Base-by-base conservation (phyloP, 768 basidiomycete genomes). In the Leucosporidium scottii region DNA sequence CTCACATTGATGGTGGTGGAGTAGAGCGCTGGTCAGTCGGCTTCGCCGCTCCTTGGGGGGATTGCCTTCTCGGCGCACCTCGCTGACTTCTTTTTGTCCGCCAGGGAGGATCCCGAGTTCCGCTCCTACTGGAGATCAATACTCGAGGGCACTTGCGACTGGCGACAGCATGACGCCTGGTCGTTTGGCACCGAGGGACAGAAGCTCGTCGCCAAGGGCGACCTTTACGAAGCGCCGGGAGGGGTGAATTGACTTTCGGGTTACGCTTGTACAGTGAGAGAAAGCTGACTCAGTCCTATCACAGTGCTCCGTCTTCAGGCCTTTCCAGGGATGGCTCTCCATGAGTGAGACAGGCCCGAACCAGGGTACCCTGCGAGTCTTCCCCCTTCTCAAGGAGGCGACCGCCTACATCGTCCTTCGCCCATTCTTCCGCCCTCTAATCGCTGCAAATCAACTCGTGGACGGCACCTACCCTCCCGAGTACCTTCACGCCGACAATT, bases 351-450 rank as follows among this genome's bases (percentile, higher is more conserved):
- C 69, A 9, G 36, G 27, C 8, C 60, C 59, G 2, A 50, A 30
- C 51, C 65, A 61, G 27, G 87, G 87, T 18, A 87, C 86, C 0
- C 80, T 88, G 1, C 80, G 81, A 2, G 83, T 87, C n/a, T 81
- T 85, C 51, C 86, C 86, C 0, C 81, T 83, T 76, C 77, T 87
- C 56, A 77, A 78, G 0, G 80, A 85, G 25, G 78, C 84, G 10
- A 82, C 84, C 0, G 83, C 86, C 0, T 88, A 89, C 69, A 78
- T 83, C 65, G 79, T 87, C 25, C 80, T 88, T 0, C 82, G 87
- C 13, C 87, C 87, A 0, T 86, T 88, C 78, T 88, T 89, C 82
- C 56, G 80, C 79, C 59, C 82, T 1, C 62, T 80, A 7, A 70
- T 73, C 20, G 64, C 73, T 25, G 39, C 62, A 72, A 15, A 58